A percentile compares a stretch with the other conserved stretches of the same genome.
Evolutionary conservation across 129 eudicot species (phyloP).

Genomic region (Flaveria ramosissima): DNA sequence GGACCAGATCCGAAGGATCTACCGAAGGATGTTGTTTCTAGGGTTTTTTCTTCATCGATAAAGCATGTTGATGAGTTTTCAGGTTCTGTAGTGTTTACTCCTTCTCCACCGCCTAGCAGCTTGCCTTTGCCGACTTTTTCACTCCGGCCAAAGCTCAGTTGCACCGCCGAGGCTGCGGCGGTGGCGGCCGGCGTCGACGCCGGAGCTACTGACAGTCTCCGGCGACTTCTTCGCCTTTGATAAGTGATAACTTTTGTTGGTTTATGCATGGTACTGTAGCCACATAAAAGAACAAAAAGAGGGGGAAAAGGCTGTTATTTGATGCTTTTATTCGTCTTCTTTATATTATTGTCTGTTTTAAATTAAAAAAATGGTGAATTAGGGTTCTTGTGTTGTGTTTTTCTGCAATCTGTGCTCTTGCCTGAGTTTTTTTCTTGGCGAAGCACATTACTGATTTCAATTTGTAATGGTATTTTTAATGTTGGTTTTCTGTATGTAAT

Average conservation of each 20-base stretch:
- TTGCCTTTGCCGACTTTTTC: constrained; percentile 91
- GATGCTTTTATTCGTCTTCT: constrained; percentile 29
- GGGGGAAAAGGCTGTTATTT: constrained; percentile 24
- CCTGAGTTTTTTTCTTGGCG: constrained; percentile 35
- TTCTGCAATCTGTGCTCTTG: constrained; percentile 26
- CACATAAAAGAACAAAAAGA: constrained; percentile 5
- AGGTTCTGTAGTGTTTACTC: constrained; percentile 51
- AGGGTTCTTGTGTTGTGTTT: constrained; percentile 19
- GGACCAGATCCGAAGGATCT: constrained; percentile 63
- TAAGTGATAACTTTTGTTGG: background rate
- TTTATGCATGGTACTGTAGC: constrained; percentile 38
- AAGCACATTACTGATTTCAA: constrained; percentile 25
- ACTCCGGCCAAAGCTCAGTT: constrained; percentile 72
- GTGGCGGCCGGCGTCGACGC: constrained; percentile 44
- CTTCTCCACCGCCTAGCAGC: constrained; percentile 94
- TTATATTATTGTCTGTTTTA: background rate
- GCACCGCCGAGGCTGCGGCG: constrained; percentile 43
- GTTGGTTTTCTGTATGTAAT: background rate
- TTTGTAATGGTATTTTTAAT: constrained; percentile 22
- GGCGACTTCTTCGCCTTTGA: constrained; percentile 64
- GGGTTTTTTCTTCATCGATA: constrained; percentile 28
- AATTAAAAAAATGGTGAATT: background rate
- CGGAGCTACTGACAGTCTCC: constrained; percentile 69
- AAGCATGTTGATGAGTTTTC: constrained; percentile 42
- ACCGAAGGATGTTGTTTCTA: constrained; percentile 39